Percentiles rank a stretch among this genome's conserved stretches.
Conservation (phyloP, 805 yeast species). For the Nakazawaea molendinolei region DNA sequence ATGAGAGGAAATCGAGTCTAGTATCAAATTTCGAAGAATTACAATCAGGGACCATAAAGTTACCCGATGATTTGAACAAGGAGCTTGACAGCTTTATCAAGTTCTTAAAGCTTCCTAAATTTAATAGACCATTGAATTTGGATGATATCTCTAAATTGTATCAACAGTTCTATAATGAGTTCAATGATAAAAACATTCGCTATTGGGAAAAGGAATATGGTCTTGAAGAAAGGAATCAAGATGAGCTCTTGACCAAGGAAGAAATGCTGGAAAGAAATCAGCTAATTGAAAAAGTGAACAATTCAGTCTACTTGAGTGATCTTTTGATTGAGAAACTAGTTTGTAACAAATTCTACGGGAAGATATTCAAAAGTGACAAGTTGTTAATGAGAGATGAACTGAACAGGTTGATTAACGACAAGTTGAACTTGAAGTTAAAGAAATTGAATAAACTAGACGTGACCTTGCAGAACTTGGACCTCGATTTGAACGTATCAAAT, state of each 20-base stretch:
- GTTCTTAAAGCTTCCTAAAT: conserved; percentile 28
- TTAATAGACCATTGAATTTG: conserved; percentile 27
- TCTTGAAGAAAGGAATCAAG: not conserved
- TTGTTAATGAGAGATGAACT: conserved; percentile 23
- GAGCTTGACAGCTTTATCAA: conserved; percentile 22
- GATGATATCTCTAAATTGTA: conserved; percentile 28
- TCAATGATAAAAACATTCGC: conserved; percentile 16
- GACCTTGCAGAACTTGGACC: conserved; percentile 21
- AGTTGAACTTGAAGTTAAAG: conserved; percentile 22
- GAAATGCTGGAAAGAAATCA: conserved; percentile 9
- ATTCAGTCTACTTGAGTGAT: conserved; percentile 20
- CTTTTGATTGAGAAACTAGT: conserved; percentile 23
- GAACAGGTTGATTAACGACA: conserved; percentile 20
- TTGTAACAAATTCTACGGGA: conserved; percentile 26
- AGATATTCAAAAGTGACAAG: conserved; percentile 27
- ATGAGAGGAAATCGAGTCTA: too few relatives aligned
- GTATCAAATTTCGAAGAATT: not conserved
- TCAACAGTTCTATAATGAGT: conserved; percentile 25
- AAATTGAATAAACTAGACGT: conserved; percentile 20
- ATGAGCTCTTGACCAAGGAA: conserved; percentile 11
- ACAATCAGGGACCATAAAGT: conserved; percentile 13
- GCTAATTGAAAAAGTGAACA: conserved; percentile 11
- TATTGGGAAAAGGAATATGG: conserved; percentile 17
- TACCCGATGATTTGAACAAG: conserved; percentile 21
- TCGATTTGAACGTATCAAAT: conserved; percentile 17